Evolutionary conservation across 306 rosid species (phyloP).

Genomic region (Cicer bijugum): DNA sequence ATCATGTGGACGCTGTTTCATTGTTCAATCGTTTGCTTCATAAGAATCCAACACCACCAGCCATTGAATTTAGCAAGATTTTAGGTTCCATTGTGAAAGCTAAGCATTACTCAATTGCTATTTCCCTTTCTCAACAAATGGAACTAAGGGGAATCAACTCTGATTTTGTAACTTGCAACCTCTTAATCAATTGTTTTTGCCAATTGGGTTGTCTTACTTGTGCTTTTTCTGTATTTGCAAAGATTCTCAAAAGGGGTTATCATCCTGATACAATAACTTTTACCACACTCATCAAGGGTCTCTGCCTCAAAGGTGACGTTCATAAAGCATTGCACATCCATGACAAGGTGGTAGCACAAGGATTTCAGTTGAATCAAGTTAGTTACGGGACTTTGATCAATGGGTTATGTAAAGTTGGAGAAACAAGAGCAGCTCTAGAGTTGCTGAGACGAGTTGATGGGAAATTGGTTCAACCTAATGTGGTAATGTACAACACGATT

Average conservation of each 20-base stretch:
- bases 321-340: background rate
- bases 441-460: background rate
- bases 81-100: background rate
- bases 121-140: background rate
- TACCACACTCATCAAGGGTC: background rate
- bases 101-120: background rate
- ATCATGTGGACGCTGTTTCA: background rate
- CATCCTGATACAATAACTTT: background rate
- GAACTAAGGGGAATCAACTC: background rate
- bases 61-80: background rate
- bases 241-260: background rate
- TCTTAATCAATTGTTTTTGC: background rate
- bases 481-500: background rate
- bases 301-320: background rate
- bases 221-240: background rate
- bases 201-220: background rate
- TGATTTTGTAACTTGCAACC: background rate
- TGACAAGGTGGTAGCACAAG: background rate
- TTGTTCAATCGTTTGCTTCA: background rate
- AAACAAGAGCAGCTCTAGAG: background rate
- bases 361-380: background rate
- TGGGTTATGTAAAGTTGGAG: background rate
- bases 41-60: background rate
- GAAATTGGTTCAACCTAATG: background rate
- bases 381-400: background rate